Percentiles rank a stretch among this genome's conserved stretches.
Evolutionary conservation across 1,139 yeast species (phyloP).

Genomic region (Meyerozyma athensensis): DNA sequence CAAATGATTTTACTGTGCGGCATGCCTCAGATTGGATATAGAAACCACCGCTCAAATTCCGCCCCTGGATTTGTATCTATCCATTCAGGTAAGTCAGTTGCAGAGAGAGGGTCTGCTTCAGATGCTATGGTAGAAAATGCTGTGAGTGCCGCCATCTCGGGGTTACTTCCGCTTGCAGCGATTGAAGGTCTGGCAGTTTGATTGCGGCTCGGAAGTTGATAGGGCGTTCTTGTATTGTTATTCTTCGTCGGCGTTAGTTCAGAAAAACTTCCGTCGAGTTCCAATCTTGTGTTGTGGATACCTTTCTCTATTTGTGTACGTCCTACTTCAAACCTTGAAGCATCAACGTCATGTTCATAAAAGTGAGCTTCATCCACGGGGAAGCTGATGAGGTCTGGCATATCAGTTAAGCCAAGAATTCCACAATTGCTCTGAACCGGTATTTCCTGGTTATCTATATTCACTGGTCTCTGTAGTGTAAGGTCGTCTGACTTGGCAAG

Average conservation of each 20-base stretch:
- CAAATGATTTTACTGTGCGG: too few relatives aligned
- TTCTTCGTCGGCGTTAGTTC: too few relatives aligned
- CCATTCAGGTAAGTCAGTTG: background rate
- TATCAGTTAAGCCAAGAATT: background rate
- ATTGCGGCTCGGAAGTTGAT: too few relatives aligned
- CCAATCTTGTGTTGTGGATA: background rate
- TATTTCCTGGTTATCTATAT: background rate
- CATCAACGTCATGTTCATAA: conserved; percentile 5
- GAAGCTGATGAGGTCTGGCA: background rate
- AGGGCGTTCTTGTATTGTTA: too few relatives aligned
- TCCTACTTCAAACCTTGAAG: background rate
- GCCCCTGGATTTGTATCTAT: background rate
- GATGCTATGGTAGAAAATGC: conserved; percentile 3
- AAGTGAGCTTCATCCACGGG: conserved; percentile 1
- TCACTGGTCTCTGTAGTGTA: background rate
- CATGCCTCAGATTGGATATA: conserved; percentile 4
- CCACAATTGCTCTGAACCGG: background rate
- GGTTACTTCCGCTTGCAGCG: background rate
- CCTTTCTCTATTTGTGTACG: background rate
- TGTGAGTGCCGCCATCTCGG: background rate
- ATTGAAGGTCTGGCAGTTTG: background rate
- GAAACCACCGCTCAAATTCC: conserved; percentile 4
- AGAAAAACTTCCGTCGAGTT: too few relatives aligned
- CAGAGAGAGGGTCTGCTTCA: conserved; percentile 2
- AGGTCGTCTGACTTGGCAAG: conserved; percentile 1